Evolutionary conservation across 23 red algal species (phyloP).

Genomic region (Gracilaria domingensis): DNA sequence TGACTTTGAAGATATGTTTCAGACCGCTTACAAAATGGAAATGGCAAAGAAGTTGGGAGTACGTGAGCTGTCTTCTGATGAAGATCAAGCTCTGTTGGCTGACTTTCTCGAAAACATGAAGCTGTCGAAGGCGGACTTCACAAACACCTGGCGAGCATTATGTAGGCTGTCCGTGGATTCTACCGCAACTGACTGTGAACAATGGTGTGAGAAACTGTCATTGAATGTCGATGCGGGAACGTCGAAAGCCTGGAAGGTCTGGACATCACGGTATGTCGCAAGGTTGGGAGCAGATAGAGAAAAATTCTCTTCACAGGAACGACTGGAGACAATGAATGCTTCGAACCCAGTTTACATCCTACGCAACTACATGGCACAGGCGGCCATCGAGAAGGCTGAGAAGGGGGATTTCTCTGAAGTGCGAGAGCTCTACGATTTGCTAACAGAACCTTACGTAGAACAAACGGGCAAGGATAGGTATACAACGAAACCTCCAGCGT

Average conservation of each 20-base stretch:
- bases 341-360: slow-evolving; percentile 93
- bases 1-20: slow-evolving; percentile 70
- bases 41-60: slow-evolving; percentile 93
- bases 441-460: slow-evolving; percentile 81
- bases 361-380: slow-evolving; percentile 92
- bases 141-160: slow-evolving; percentile 89
- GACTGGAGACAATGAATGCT: slow-evolving; percentile 76
- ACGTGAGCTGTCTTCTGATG: slow-evolving; percentile 29
- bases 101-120: slow-evolving; percentile 85
- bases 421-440: slow-evolving; percentile 69
- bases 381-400: slow-evolving; percentile 94
- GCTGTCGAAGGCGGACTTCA: slow-evolving; percentile 87
- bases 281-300: slow-evolving; percentile 60
- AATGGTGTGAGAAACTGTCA: slow-evolving; percentile 52
- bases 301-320: slow-evolving; percentile 2
- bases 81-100: slow-evolving; percentile 62
- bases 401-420: slow-evolving; percentile 84
- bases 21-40: slow-evolving; percentile 33
- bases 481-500: slow-evolving; percentile 74
- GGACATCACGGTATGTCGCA: slow-evolving; percentile 73
- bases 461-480: slow-evolving; percentile 74
- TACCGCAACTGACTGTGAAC: slow-evolving; percentile 38
- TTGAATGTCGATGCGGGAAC: slow-evolving; percentile 27
- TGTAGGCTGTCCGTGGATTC: slow-evolving; percentile 37
- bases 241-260: slow-evolving; percentile 69